Evolutionary conservation across 78 protist genomes (phyloP), one percentile per base, ranked within the genome.

Genomic region (Dictyostelium citrinum): DNA sequence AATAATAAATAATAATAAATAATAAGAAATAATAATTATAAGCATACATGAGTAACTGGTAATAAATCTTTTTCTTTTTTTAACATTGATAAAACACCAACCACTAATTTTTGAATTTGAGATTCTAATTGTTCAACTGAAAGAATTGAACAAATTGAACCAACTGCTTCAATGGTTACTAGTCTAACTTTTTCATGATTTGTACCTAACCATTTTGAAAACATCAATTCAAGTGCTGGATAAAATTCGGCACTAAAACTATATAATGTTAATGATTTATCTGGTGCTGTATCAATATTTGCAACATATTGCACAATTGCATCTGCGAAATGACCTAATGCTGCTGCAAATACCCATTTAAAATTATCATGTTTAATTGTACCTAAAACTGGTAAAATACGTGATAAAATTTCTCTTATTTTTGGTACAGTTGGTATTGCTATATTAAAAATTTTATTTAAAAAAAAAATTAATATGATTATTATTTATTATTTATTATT

Each of bases 291-390:
- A 14, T 96, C 96, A 61, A 68, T 72, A 55, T 96, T 91, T 35
- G 93, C 92, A 41, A 84, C 84, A 72, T 92, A 96, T 20, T 31
- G 8, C 0, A 61, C 90, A 31, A 95, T 91, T n/a, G 93, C 96
- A 71, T 96, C 98, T 35, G 95, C 77, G 51, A 96, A 90, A 37
- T 95, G 91, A 24, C 96, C 93, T 10, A 95, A 31, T 24, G 95
- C 90, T 71, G 96, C 64, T 5, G 97, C 97, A 39, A 96, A 95
- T 49, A 95, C 98, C 98, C 98, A 96, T 46, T 82, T 86, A 43
- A 90, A 58, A 72, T 96, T 96, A 84, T 96, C 97, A 51, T 95
- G 98, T 49, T 91, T 95, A 51, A 96, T 95, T n/a, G 78, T 5
- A 33, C 74, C 93, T 33, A 96, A 71, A n/a, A 96, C 58, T 49